Base-by-base conservation (phyloP, 2,329 filamentous ascomycete species). In the Ceratocystiopsis minuta region DNA sequence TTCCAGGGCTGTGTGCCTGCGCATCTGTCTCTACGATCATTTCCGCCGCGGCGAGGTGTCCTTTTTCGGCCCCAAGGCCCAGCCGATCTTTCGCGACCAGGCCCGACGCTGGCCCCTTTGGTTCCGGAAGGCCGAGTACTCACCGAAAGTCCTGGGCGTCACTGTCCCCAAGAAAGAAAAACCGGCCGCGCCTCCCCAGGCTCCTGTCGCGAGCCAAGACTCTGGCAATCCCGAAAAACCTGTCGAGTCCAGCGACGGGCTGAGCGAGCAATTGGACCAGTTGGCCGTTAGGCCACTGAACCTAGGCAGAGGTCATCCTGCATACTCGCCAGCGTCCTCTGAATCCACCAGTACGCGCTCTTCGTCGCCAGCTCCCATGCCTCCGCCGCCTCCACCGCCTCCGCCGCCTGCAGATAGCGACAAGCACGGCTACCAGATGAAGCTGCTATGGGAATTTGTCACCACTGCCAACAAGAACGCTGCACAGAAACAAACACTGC, bases 21-120 rank as follows among this genome's bases (percentile, higher is more conserved):
- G 55, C 1, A 50, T 55, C 31, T 56, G 54, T 37, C 17, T 35
- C 2, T 50, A 45, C 13, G 46, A 50, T 13, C 48, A 37, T 10
- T 38, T 40, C 18, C 37, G 37, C 34, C 37, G 37, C 7, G 34
- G 15, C 10, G 45, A 44, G 37, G 39, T 52, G 24, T 43, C 49
- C n/a, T 42, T 49, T 3, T 53, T 52, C 17, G 52, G 51, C 5
- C 52, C 51, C n/a, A 41, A 39, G 6, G 44, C 40, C 12, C 24
- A 33, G 12, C 48, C 46, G 10, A 42, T 48, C 9, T 52, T 53
- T 39, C 6, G 40, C 17, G 44, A 43, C 20, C 37, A 43, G 20
- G 48, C 47, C 3, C 45, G 39, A 7, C 45, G 37, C 14, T 41
- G 33, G 34, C 47, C 47, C 2, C 10, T 38, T 5, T 46, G 47